A percentile compares a stretch with the other conserved stretches of the same genome.
Evolutionary conservation across 176 grass and related monocot species (phyloP).

Genomic region (Juncus effusus): DNA sequence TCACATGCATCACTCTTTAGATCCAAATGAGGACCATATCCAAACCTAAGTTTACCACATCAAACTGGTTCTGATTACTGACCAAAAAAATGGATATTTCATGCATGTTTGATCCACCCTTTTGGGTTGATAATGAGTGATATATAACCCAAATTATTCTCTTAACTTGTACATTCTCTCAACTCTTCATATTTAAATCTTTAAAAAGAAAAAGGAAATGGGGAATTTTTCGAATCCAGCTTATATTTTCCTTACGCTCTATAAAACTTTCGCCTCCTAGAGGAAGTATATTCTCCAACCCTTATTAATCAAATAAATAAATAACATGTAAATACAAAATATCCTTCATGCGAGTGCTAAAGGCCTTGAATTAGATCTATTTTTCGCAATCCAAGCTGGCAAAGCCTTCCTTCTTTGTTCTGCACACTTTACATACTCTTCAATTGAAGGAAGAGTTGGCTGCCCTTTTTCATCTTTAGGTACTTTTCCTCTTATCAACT

Average conservation of each 20-base stretch:
- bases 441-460: conserved; percentile 55
- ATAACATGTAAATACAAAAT: not conserved
- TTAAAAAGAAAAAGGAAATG: too few species aligned
- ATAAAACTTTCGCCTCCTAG: conserved; percentile 4
- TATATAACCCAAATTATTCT: too few species aligned
- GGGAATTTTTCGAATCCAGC: too few species aligned
- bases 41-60: too few species aligned
- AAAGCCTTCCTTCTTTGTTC: conserved; percentile 51
- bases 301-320: not conserved
- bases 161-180: too few species aligned
- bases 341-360: conserved; percentile 57
- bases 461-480: conserved; percentile 41
- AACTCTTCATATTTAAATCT: too few species aligned
- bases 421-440: conserved; percentile 63
- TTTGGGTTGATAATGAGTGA: too few species aligned
- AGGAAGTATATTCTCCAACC: not conserved
- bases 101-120: too few species aligned
- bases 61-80: too few species aligned
- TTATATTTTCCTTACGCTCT: not conserved
- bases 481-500: conserved; percentile 83
- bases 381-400: conserved; percentile 21
- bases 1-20: too few species aligned
- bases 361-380: conserved; percentile 22
- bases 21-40: too few species aligned
- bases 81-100: too few species aligned